phyloP scores from a whole-genome alignment of 2,329 filamentous ascomycete genomes.

The Raffaelea arxii region DNA sequence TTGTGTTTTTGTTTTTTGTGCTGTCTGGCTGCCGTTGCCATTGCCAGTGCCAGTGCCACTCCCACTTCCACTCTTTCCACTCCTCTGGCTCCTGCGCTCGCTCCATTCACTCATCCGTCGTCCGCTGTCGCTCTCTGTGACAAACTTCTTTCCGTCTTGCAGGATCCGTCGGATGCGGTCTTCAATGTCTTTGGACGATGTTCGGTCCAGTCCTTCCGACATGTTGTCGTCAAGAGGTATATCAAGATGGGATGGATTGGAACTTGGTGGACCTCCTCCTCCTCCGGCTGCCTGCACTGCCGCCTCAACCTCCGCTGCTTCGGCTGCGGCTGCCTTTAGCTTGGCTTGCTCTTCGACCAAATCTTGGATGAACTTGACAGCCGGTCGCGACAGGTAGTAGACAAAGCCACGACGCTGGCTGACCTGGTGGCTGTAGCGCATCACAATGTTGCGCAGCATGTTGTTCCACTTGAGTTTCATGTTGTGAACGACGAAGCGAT shows the following conservation, averaged over 20 bases:
- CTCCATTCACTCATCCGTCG: too few relatives aligned
- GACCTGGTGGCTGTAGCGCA: slow-evolving; percentile 95
- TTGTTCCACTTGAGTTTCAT: slow-evolving; percentile 99
- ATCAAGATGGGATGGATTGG: too few relatives aligned
- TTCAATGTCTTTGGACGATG: slow-evolving; percentile 58
- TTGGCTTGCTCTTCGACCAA: slow-evolving; percentile 92
- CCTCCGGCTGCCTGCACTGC: not conserved
- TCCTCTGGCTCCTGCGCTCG: not conserved
- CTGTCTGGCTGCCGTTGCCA: not conserved
- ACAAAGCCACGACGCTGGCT: slow-evolving; percentile 92
- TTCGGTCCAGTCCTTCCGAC: slow-evolving; percentile 35
- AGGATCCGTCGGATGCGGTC: slow-evolving; percentile 80
- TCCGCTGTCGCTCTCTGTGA: slow-evolving; percentile 51
- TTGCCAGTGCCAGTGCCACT: slow-evolving; percentile 21
- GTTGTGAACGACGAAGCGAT: slow-evolving; percentile 96
- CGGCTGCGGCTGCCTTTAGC: slow-evolving; percentile 37
- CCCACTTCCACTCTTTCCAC: slow-evolving; percentile 18
- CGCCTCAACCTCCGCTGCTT: not conserved
- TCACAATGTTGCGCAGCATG: slow-evolving; percentile 83
- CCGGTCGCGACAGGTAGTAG: slow-evolving; percentile 91
- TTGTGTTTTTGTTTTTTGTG: slow-evolving; percentile 1
- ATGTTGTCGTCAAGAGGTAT: not conserved
- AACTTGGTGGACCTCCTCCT: too few relatives aligned
- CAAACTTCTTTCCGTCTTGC: slow-evolving; percentile 73
- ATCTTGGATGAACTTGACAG: slow-evolving; percentile 95